Evolutionary conservation across 2,329 filamentous ascomycete species (phyloP).

Genomic region (Cadophora sp.): DNA sequence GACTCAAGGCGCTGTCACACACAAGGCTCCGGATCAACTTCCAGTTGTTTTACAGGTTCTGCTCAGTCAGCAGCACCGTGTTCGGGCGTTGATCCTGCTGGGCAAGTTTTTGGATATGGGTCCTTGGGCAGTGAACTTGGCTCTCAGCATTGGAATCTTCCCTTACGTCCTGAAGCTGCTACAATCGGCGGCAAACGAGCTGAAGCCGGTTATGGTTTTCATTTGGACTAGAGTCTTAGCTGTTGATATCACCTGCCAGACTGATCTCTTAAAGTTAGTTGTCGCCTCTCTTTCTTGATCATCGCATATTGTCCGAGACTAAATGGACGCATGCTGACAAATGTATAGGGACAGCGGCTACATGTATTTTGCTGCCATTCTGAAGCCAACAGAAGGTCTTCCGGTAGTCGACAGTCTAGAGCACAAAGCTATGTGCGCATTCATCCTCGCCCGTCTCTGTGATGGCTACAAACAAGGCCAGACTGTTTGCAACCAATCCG

Average conservation of each 20-base stretch:
- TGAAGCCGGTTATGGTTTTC: conserved; percentile 99
- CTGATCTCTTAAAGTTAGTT: conserved; percentile 78
- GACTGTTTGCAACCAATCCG: conserved; percentile 86
- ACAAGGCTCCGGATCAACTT: conserved; percentile 90
- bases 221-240: conserved; percentile 97
- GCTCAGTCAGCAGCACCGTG: conserved; percentile 91
- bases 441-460: conserved; percentile 97
- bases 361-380: conserved; percentile 92
- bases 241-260: conserved; percentile 92
- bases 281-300: neutral
- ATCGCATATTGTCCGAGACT: neutral
- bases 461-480: conserved; percentile 93
- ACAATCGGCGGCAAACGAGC: conserved; percentile 90
- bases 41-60: conserved; percentile 96
- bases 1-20: conserved; percentile 79
- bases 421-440: conserved; percentile 98
- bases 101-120: conserved; percentile 94
- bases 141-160: conserved; percentile 97
- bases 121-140: conserved; percentile 98
- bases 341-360: conserved; percentile 78
- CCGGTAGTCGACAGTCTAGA: conserved; percentile 89
- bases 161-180: conserved; percentile 97
- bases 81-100: conserved; percentile 88
- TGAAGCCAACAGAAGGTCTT: conserved; percentile 83
- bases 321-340: neutral